Evolutionary conservation across 805 yeast species (phyloP), one percentile per base, ranked within the genome.

Genomic region (Candida insectalens): DNA sequence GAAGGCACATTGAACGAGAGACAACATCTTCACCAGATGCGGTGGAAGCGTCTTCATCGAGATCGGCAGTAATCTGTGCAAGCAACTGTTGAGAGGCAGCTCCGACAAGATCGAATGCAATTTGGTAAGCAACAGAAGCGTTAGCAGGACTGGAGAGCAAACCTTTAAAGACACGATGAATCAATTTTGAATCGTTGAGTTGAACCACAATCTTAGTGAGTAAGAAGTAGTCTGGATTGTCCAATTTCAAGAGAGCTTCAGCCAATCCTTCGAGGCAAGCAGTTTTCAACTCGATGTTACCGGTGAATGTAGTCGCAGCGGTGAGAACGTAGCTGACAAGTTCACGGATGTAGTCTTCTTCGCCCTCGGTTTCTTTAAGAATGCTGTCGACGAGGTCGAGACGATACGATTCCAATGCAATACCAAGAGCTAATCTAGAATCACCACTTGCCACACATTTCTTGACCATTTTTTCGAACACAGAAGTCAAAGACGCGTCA

Each of bases 41-140:
- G 27, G 51, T 44, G 12, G 37, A 16, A 18, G 44, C 38, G 25
- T 51, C 53, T 2, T 40, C 37, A 12, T 53, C 47, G 34, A 72
- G 55, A 5, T 50, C 51, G 26, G 67, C 62, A 18, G 68, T 58
- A 5, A 78, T 66, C 30, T 63, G 67, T 36, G 75, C 79, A 38
- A 88, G 67, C 44, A 92, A 67, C 51, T 84, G 94, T 62, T 89
- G 97, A 6, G 95, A 74, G 0, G 96, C 96, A 12, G 94, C 77
- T 35, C 77, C 77, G 5, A 88, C 96, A 39, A 92, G 70, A 56
- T 92, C 98, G 56, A 92, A 92, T 1, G 96, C 96, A 35, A 89
- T 83, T 64, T 92, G 98, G 57, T 75, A 83, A 3, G 94, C 94
- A 39, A 82, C 66, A 42, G 75, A 65, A 31, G 53, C 56, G 41